Base-by-base conservation (phyloP, 176 grass and related monocot genomes). In the Oryza officinalis region DNA sequence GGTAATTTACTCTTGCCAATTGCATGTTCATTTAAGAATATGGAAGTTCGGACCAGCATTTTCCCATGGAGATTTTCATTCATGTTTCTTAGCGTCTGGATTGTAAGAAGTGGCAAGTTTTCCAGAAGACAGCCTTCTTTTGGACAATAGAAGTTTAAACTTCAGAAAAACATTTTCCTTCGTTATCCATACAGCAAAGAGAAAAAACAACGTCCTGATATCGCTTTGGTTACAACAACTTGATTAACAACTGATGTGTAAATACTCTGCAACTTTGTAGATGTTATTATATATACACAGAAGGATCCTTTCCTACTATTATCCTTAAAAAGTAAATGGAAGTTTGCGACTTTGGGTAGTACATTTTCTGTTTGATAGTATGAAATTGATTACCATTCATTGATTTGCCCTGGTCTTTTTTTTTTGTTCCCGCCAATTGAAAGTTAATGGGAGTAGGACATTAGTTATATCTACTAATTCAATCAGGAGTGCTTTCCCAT, bases 21-120 rank as follows among this genome's bases (percentile, higher is more conserved):
- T 78, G 23, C 41, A 72, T 43, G 32, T 83, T 83, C 57, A 78
- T 78, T 50, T 78, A 81, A 50, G 26, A 70, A 71, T 71, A 23
- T 22, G n/a, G n/a, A 15, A 71, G 13, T 10, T 83, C 6, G 25
- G 23, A 25, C 8, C 20, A 25, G 57, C 57, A 61, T 61, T 61
- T 61, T 61, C 10, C 22, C 54, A 61, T 25, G 20, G 57, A 61
- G 57, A 61, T 61, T 61, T 23, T 61, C n/a, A 11, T 61, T 25
- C 9, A 61, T 61, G 57, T 61, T 10, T n/a, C 22, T 61, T 61
- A 8, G 18, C 22, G 57, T 61, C 57, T 61, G 57, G 8, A 61
- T 11, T 61, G 57, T 61, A 10, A n/a, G 57, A 61, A 61, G 22
- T 61, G 57, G n/a, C 57, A 61, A 25, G n/a, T 3, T 61, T 25